These are phyloP conservation scores for Podila verticillata DNA, from an alignment of 192 early-diverging fungal genomes.

Conservation along the genomic window DNA sequence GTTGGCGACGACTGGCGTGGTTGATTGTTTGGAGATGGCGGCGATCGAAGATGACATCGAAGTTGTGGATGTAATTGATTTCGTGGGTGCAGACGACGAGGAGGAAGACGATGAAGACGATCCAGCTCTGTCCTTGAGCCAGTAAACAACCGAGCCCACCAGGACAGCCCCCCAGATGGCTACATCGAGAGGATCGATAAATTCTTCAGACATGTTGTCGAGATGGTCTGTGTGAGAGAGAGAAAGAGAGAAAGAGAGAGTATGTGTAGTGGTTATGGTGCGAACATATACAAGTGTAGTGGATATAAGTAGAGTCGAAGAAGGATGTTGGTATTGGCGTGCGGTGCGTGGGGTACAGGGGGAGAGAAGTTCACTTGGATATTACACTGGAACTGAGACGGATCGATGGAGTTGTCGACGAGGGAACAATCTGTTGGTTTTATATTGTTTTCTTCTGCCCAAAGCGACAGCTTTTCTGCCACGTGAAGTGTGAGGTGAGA, in stretches of 20 bases:
- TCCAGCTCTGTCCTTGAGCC: conserved; percentile 43
- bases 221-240: too few relatives aligned
- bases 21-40: conserved; percentile 11
- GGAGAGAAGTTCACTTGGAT: too few relatives aligned
- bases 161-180: conserved; percentile 59
- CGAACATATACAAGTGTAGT: too few relatives aligned
- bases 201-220: conserved; percentile 33
- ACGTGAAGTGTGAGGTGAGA: not conserved
- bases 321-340: not conserved
- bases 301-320: too few relatives aligned
- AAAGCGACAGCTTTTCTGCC: too few relatives aligned
- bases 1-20: conserved; percentile 4
- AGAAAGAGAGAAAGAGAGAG: not conserved
- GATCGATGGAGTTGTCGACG: not conserved
- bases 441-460: too few relatives aligned
- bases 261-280: not conserved
- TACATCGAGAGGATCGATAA: conserved; percentile 61
- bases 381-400: not conserved
- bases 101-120: conserved; percentile 3
- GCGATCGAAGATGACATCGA: not conserved
- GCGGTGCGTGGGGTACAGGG: too few relatives aligned
- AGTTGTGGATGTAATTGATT: too few relatives aligned
- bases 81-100: conserved; percentile 30
- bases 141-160: conserved; percentile 47
- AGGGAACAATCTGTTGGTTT: too few relatives aligned